Base-by-base conservation (phyloP, 108 stramenopile genomes). In the Bacterosira constricta region DNA sequence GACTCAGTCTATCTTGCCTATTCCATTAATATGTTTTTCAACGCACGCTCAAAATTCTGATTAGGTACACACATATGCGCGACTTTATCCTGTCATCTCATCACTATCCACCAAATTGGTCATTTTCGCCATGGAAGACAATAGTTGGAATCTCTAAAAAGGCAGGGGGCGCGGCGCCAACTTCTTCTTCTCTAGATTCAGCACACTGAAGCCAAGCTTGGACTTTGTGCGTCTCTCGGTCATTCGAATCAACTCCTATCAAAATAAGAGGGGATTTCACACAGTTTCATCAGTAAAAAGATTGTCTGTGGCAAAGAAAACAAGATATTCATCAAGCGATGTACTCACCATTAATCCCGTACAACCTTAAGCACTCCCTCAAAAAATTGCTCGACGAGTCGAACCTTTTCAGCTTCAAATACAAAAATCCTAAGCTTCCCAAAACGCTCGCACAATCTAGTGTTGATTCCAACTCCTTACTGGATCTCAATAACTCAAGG, bases 371-470 rank as follows among this genome's bases (percentile, higher is more conserved):
- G 45, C 75, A 76, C 23, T 76, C 66, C 47, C 54, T 63, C 50
- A 77, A 56, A 56, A 77, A 77, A 46, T 77, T 77, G 34, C 67
- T 69, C 11, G 75, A 41, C 59, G 69, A 67, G 11, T 12, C 35
- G 32, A 67, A 77, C 62, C 52, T 55, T 8, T 69, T 47, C 54
- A 77, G 49, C 53, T 77, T 77, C 27, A 77, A 39, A 39, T 77
- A 53, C 21, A 77, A 47, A 38, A 69, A 77, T 20, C 75, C 75
- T 17, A 77, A 56, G 62, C 75, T 77, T 34, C 75, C 75, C 53
- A 77, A 30, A 2, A 69, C 75, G 30, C 65, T 66, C 29, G 75
- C 75, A 23, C 66, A 37, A 41, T 76, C 66, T 6, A 67, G 25
- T 42, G 66, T 35, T 35, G 66, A 67, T 61, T 75, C 74, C 51